Conservation (phyloP, 257 asterid genomes). For the Nicotiana paniculata region DNA sequence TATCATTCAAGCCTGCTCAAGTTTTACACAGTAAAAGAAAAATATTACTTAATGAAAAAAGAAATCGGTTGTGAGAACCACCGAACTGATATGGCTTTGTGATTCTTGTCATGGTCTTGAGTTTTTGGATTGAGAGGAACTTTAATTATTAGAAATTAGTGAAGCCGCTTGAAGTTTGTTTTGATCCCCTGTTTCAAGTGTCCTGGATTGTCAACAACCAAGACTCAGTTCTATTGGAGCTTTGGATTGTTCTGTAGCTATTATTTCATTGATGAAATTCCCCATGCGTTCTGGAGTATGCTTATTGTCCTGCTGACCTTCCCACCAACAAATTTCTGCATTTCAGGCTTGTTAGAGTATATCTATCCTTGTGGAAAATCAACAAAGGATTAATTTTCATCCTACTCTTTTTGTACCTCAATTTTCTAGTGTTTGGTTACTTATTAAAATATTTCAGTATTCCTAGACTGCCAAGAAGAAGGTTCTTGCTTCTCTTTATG, state of each 20-base stretch:
- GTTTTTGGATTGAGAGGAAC: background rate
- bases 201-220: background rate
- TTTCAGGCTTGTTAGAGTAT: background rate
- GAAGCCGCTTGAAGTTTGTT: background rate
- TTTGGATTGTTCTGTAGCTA: background rate
- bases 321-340: background rate
- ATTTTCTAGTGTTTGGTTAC: background rate
- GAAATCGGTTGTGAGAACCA: background rate
- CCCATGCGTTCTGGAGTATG: background rate
- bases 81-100: background rate
- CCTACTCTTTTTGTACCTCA: background rate
- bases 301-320: background rate
- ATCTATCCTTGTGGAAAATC: background rate
- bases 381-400: background rate
- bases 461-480: background rate
- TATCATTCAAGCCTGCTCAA: background rate
- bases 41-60: too few species aligned
- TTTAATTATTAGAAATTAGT: background rate
- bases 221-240: background rate
- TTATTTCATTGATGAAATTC: background rate
- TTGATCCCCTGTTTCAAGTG: background rate
- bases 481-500: constrained; percentile 1
- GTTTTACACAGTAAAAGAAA: background rate
- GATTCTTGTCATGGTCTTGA: background rate
- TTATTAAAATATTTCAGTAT: background rate